Base-by-base conservation (phyloP, 495 filamentous ascomycete genomes). In the Penicillium nucicola region DNA sequence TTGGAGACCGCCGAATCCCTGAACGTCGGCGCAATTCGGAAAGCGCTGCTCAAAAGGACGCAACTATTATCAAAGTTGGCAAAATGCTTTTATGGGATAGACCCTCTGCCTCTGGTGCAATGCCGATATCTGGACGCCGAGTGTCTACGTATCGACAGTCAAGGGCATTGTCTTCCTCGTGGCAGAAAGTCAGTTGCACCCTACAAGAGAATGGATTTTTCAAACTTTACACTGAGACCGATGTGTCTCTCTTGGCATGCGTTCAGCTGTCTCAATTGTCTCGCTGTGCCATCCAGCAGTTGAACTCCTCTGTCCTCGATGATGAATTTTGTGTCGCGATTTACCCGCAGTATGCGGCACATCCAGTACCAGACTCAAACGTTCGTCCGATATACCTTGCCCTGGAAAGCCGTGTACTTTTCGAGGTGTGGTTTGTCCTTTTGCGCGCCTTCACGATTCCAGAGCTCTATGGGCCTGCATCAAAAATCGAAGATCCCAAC, bases 341-440 rank as follows among this genome's bases (percentile, higher is more conserved):
- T 20, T 97, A 83, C 71, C 90, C 78, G 3, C 87, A 86, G 77
- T 92, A 82, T 81, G 88, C 82, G 50, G 86, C 67, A 55, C 78
- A 83, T 7, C 80, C 84, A 4, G 78, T 81, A 7, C 53, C 65
- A 9, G 69, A 70, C 17, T 57, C 66, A 15, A 83, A 78, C 5
- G 62, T 68, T 22, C 71, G 71, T n/a, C 72, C 70, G 7, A 59
- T 89, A 30, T 97, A 96, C 67, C 79, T 99, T 20, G 84, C 87
- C 13, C 68, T 97, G 13, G 95, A 97, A 55, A 90, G 83, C 15
- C 79, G 95, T 15, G 86, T 96, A 1, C 72, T 93, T 6, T 96
- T 93, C 61, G 93, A 99, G 60, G 95, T 96, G 11, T 97, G 93
- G 95, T 92, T 96, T 62, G 93, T 96, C 7, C 77, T 99, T 20